Percentiles rank a stretch among this genome's conserved stretches.
phyloP scores from a whole-genome alignment of 345 rosid species.

The Moringa oleifera region DNA sequence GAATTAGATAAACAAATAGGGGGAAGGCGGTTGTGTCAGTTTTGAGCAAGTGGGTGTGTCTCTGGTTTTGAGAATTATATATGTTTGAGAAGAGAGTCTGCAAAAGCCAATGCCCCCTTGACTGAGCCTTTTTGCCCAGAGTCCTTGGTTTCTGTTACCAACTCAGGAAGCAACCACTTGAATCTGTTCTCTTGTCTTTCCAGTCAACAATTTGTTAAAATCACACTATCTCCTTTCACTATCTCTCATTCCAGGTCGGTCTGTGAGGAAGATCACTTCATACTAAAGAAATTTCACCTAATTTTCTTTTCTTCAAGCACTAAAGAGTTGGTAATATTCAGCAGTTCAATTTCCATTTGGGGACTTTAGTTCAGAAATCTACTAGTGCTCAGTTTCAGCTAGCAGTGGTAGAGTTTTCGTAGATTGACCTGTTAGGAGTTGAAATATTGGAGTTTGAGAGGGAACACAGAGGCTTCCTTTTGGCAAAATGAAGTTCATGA shows the following conservation, averaged over 20 bases:
- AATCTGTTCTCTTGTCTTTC: slow-evolving; percentile 17
- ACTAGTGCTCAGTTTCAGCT: slow-evolving; percentile 10
- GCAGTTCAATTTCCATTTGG: slow-evolving; percentile 10
- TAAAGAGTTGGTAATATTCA: background rate
- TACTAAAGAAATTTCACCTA: slow-evolving; percentile 23
- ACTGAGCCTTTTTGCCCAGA: slow-evolving; percentile 24
- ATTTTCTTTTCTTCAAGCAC: slow-evolving; percentile 14
- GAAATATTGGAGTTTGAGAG: slow-evolving; percentile 7
- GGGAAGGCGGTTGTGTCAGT: slow-evolving; percentile 53
- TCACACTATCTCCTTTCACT: slow-evolving; percentile 15
- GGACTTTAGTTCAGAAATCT: slow-evolving; percentile 1
- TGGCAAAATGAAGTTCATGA: slow-evolving; percentile 76
- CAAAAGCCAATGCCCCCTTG: slow-evolving; percentile 33
- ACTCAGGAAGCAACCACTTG: slow-evolving; percentile 32
- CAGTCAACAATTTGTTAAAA: slow-evolving; percentile 24
- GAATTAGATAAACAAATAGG: slow-evolving; percentile 25
- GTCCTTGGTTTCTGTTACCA: slow-evolving; percentile 32
- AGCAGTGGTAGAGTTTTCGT: background rate
- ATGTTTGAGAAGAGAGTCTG: slow-evolving; percentile 32
- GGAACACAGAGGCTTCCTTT: slow-evolving; percentile 7
- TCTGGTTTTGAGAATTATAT: slow-evolving; percentile 26
- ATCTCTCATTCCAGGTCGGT: slow-evolving; percentile 22
- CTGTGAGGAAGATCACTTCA: slow-evolving; percentile 32
- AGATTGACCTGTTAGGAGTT: slow-evolving; percentile 8
- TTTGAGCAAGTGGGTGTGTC: slow-evolving; percentile 61